These are phyloP conservation scores for Populus davidiana DNA, from an alignment of 345 rosid species.

Conservation along the genomic window DNA sequence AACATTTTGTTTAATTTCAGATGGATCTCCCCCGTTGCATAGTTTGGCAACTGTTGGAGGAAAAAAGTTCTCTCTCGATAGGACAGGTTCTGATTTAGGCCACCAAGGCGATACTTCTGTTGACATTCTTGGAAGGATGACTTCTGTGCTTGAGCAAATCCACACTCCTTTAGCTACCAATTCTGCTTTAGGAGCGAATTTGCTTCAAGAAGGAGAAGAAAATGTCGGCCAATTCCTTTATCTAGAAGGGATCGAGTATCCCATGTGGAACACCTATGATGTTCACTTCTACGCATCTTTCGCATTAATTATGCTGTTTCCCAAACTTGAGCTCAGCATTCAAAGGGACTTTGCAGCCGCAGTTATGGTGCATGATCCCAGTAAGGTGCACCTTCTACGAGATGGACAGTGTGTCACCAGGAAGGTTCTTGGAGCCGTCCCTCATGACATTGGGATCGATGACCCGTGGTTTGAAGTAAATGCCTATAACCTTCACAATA, in stretches of 20 bases:
- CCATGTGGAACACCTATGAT: slow-evolving; percentile 95
- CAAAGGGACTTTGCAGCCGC: slow-evolving; percentile 95
- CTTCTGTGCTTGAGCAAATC: slow-evolving; percentile 56
- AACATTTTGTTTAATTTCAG: slow-evolving; percentile 30
- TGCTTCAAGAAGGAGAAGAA: slow-evolving; percentile 90
- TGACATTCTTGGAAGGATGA: slow-evolving; percentile 72
- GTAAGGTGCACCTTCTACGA: slow-evolving; percentile 50
- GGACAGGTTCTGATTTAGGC: slow-evolving; percentile 39
- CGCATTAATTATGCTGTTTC: slow-evolving; percentile 79
- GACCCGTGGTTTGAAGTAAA: slow-evolving; percentile 96
- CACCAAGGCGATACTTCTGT: slow-evolving; percentile 46
- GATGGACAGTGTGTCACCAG: slow-evolving; percentile 65
- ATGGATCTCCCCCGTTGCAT: slow-evolving; percentile 72
- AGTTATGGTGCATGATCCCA: slow-evolving; percentile 87
- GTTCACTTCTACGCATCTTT: slow-evolving; percentile 94
- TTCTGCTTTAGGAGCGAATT: slow-evolving; percentile 83
- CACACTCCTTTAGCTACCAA: slow-evolving; percentile 57
- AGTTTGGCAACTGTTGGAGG: slow-evolving; percentile 60
- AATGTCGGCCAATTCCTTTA: slow-evolving; percentile 93
- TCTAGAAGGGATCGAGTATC: slow-evolving; percentile 84
- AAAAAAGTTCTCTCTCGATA: slow-evolving; percentile 73
- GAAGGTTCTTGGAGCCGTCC: slow-evolving; percentile 92
- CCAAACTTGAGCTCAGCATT: slow-evolving; percentile 82
- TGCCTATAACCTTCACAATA: slow-evolving; percentile 63
- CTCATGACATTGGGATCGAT: slow-evolving; percentile 75